Evolutionary conservation across 1,284 basidiomycete genomes (phyloP).

Genomic region (Cryptococcus sp.): DNA sequence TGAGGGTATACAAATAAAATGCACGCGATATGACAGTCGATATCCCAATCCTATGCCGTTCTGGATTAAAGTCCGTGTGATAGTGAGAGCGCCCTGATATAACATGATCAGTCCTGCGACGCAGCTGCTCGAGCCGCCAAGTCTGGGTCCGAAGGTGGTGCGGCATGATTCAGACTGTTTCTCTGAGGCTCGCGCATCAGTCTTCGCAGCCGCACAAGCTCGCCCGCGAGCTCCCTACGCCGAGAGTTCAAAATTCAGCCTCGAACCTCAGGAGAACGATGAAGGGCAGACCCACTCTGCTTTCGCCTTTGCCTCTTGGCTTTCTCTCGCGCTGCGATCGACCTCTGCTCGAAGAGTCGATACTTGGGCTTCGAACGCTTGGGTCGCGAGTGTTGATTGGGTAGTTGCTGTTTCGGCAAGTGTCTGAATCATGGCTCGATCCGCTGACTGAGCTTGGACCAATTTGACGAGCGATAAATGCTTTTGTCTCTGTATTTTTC

Average conservation of each 20-base stretch:
- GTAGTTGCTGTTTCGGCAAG: constrained; percentile 29
- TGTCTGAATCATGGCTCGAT: constrained; percentile 28
- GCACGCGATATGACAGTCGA: neutral
- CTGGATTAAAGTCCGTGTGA: too few relatives aligned
- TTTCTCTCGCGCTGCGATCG: constrained; percentile 28
- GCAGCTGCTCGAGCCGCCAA: neutral
- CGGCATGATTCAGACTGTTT: constrained; percentile 12
- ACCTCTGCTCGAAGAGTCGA: constrained; percentile 23
- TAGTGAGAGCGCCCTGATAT: too few relatives aligned
- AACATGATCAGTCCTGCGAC: too few relatives aligned
- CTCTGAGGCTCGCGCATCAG: constrained; percentile 33
- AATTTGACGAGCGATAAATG: constrained; percentile 35
- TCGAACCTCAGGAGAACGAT: neutral
- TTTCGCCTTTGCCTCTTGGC: constrained; percentile 23
- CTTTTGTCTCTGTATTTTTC: constrained; percentile 23
- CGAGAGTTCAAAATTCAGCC: neutral
- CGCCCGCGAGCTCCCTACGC: constrained; percentile 33
- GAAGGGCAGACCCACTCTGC: constrained; percentile 31
- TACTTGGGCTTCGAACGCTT: constrained; percentile 29
- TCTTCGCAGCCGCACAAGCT: constrained; percentile 35
- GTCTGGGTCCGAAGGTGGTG: neutral
- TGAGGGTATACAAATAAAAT: neutral
- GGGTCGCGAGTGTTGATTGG: constrained; percentile 17
- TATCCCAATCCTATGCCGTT: neutral
- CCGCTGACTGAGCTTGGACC: constrained; percentile 38